A percentile compares a stretch with the other conserved stretches of the same genome.
phyloP scores from a whole-genome alignment of 2,329 filamentous ascomycete species.

The Xylariaceae sp. region DNA sequence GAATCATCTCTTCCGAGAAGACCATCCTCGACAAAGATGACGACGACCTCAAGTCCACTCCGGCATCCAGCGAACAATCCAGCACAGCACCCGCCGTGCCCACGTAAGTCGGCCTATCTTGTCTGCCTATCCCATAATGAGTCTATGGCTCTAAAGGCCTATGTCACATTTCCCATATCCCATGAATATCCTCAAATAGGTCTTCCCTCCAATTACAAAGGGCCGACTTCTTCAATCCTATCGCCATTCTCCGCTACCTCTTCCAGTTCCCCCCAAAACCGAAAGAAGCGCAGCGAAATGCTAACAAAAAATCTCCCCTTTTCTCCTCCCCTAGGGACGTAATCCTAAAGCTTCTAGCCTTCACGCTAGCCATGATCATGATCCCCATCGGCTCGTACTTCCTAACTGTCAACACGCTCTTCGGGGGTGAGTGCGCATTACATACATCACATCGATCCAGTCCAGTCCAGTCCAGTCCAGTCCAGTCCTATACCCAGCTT shows the following conservation, averaged over 20 bases:
- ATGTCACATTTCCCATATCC: too few species aligned
- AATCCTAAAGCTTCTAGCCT: conserved; percentile 82
- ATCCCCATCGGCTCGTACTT: conserved; percentile 88
- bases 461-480: not conserved
- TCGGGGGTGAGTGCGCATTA: conserved; percentile 55
- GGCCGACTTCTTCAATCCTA: too few species aligned
- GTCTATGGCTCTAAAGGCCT: too few species aligned
- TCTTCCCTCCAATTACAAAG: too few species aligned
- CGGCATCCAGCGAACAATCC: conserved; percentile 45
- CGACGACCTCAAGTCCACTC: conserved; percentile 32
- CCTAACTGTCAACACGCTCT: conserved; percentile 67
- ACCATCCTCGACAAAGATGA: conserved; percentile 58
- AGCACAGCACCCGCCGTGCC: conserved; percentile 75
- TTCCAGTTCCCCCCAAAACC: not conserved
- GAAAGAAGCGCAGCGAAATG: not conserved
- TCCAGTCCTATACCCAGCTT: not conserved
- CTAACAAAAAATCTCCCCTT: conserved; percentile 1
- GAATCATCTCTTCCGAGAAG: conserved; percentile 61
- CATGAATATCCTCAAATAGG: too few species aligned
- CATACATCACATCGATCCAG: not conserved
- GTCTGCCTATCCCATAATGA: not conserved
- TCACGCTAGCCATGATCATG: conserved; percentile 86
- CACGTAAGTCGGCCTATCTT: conserved; percentile 49
- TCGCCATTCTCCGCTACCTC: not conserved
- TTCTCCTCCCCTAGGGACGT: conserved; percentile 54